phyloP scores from a whole-genome alignment of 2,329 filamentous ascomycete species.

The Alternaria sp. region DNA sequence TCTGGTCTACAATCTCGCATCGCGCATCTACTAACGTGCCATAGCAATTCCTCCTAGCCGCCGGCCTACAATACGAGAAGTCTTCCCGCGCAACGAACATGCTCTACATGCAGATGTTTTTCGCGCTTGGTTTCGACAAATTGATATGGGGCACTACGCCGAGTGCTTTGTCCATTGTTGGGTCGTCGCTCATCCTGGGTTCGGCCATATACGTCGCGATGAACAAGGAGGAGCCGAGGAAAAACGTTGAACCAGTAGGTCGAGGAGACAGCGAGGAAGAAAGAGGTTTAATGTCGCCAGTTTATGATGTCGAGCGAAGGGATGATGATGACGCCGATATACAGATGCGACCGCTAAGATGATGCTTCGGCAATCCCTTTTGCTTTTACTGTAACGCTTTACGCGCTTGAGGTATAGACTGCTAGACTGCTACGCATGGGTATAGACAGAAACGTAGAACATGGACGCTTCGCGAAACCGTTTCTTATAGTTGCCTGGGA shows the following conservation, averaged over 20 bases:
- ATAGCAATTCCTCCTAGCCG: slow-evolving; percentile 80
- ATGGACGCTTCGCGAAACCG: neutral
- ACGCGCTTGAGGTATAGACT: neutral
- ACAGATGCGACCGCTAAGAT: slow-evolving; percentile 26
- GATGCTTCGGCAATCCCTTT: neutral
- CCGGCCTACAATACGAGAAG: slow-evolving; percentile 75
- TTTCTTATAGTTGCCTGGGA: rapidly evolving
- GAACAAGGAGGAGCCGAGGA: slow-evolving; percentile 52
- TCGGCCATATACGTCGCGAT: slow-evolving; percentile 70
- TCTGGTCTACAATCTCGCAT: neutral
- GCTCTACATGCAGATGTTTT: slow-evolving; percentile 74
- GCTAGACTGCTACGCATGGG: neutral
- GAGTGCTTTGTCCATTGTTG: slow-evolving; percentile 63
- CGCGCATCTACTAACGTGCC: neutral
- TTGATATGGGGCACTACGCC: slow-evolving; percentile 67
- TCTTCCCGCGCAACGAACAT: slow-evolving; percentile 67
- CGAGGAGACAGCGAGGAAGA: slow-evolving; percentile 41
- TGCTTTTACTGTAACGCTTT: too few species aligned
- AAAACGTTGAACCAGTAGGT: slow-evolving; percentile 17
- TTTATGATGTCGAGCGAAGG: slow-evolving; percentile 8
- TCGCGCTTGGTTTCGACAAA: slow-evolving; percentile 69
- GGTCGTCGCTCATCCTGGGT: slow-evolving; percentile 68
- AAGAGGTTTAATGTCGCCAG: slow-evolving; percentile 36
- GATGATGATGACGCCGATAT: slow-evolving; percentile 22
- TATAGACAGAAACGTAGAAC: neutral